These are phyloP conservation scores for Choiromyces venosus DNA, from an alignment of 495 filamentous ascomycete species.

Conservation along the genomic window DNA sequence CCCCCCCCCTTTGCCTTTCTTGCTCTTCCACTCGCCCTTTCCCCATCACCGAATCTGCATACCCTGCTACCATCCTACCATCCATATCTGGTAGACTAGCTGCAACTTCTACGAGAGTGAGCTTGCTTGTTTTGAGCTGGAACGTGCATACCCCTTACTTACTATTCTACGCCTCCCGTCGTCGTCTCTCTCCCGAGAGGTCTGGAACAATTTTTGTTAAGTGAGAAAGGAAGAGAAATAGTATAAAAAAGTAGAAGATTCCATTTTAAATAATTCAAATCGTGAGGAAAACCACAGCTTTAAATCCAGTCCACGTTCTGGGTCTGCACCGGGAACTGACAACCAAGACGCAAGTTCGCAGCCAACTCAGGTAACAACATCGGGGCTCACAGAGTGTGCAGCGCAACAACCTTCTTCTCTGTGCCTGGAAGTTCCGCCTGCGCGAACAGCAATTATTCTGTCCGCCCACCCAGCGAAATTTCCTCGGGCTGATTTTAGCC, in stretches of 20 bases:
- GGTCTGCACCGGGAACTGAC: conserved; percentile 24
- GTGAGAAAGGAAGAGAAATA: conserved; percentile 5
- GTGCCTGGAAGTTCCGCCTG: conserved; percentile 8
- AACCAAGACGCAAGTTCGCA: conserved; percentile 7
- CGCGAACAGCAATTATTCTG: conserved; percentile 18
- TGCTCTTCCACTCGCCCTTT: conserved; percentile 8
- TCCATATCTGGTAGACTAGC: conserved; percentile 22
- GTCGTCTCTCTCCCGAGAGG: conserved; percentile 12
- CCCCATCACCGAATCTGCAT: conserved; percentile 5
- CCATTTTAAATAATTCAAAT: conserved; percentile 16
- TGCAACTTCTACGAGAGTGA: conserved; percentile 27
- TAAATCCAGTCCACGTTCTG: conserved; percentile 15
- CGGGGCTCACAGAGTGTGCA: conserved; percentile 18
- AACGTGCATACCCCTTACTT: conserved; percentile 30
- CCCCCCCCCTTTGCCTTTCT: conserved; percentile 12
- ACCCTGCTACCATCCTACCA: conserved; percentile 3
- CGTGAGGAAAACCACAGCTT: conserved; percentile 7
- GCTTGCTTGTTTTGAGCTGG: conserved; percentile 20
- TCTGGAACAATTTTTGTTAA: conserved; percentile 13
- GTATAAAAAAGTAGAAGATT: conserved; percentile 8
- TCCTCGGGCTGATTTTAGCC: conserved; percentile 24
- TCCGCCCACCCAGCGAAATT: conserved; percentile 19
- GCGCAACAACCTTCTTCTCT: conserved; percentile 33
- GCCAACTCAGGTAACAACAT: conserved; percentile 11
- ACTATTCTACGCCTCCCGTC: conserved; percentile 13